phyloP scores from a whole-genome alignment of 176 grass and related monocot species.

The Aegilops speltoides region DNA sequence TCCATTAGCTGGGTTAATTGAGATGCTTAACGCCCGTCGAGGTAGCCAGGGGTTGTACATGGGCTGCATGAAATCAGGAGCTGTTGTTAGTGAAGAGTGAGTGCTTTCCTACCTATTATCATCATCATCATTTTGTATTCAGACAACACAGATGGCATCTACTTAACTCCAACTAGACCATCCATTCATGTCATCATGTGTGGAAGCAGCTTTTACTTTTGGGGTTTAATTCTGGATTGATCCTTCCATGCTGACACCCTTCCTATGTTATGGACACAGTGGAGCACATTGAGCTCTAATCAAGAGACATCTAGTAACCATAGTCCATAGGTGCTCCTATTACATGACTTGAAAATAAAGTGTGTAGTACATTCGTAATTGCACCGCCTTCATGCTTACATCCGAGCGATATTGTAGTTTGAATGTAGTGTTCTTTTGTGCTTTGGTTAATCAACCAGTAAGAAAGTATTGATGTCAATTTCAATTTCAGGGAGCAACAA shows the following conservation, averaged over 20 bases:
- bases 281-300: background rate
- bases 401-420: background rate
- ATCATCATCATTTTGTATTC: slow-evolving; percentile 17
- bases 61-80: slow-evolving; percentile 98
- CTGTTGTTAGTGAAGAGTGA: slow-evolving; percentile 92
- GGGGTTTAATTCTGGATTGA: background rate
- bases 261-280: background rate
- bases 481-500: slow-evolving; percentile 72
- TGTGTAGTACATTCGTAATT: background rate
- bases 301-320: background rate
- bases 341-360: slow-evolving; percentile 14
- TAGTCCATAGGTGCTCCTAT: background rate
- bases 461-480: background rate
- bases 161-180: background rate
- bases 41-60: slow-evolving; percentile 74
- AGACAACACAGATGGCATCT: background rate
- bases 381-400: background rate
- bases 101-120: slow-evolving; percentile 28
- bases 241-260: background rate
- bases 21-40: slow-evolving; percentile 78
- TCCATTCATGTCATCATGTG: background rate
- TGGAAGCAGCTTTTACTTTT: background rate
- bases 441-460: background rate
- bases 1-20: slow-evolving; percentile 75
- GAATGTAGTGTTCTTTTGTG: background rate